Conservation (phyloP, 192 early-diverging fungal species). For the Coemansia asiatica region DNA sequence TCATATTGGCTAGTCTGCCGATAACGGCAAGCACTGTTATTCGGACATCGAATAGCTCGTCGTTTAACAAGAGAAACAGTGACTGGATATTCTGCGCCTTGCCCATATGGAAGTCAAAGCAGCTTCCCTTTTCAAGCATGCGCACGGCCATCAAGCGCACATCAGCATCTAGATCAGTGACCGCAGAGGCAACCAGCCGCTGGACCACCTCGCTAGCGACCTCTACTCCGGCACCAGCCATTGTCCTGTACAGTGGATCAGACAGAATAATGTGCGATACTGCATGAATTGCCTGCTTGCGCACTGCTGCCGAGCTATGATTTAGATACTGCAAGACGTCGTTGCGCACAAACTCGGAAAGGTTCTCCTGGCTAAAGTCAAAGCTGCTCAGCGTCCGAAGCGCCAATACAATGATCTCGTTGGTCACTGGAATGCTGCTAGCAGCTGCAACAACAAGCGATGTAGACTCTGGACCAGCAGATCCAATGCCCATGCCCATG, state of each 20-base stretch:
- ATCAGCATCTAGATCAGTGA: conserved; percentile 66
- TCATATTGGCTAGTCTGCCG: conserved; percentile 81
- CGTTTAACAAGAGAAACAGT: conserved; percentile 85
- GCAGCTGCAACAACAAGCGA: conserved; percentile 23
- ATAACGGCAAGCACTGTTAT: conserved; percentile 81
- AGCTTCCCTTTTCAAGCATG: conserved; percentile 58
- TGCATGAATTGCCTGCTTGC: conserved; percentile 71
- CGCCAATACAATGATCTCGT: conserved; percentile 76
- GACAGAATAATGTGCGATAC: conserved; percentile 77
- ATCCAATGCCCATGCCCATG: too few relatives aligned
- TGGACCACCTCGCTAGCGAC: conserved; percentile 85
- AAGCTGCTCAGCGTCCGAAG: conserved; percentile 80
- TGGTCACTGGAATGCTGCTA: conserved; percentile 22
- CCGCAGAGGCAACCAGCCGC: conserved; percentile 82
- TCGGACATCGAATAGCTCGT: conserved; percentile 86
- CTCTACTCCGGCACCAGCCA: conserved; percentile 71
- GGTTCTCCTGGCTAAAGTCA: conserved; percentile 78
- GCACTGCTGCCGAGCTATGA: conserved; percentile 71
- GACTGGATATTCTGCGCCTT: conserved; percentile 89
- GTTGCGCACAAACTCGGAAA: conserved; percentile 89
- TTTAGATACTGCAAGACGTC: conserved; percentile 79
- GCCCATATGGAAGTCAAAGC: conserved; percentile 86
- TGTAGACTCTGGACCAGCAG: too few relatives aligned
- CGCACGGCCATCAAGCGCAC: conserved; percentile 20
- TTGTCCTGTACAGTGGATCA: conserved; percentile 81